These are phyloP conservation scores for Castanospermum australe DNA, from an alignment of 306 rosid genomes.

Conservation along the genomic window DNA sequence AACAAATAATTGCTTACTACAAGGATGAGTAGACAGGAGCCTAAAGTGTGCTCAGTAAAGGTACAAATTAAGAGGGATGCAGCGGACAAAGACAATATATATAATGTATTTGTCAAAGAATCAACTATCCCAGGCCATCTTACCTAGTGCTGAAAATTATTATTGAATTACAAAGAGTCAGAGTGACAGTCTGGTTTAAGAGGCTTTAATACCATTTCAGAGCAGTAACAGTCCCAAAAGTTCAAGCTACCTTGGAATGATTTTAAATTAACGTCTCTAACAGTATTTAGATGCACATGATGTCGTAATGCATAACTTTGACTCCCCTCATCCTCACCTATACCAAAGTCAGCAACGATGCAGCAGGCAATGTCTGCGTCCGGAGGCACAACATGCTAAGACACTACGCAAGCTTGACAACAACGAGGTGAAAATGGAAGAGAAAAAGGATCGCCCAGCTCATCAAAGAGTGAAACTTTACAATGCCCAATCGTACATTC, in stretches of 20 bases:
- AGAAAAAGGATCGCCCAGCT: neutral
- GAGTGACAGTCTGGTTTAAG: neutral
- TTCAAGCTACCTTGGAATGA: neutral
- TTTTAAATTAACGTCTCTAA: neutral
- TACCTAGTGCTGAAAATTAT: neutral
- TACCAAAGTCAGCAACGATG: neutral
- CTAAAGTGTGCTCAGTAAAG: neutral
- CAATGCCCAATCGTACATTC: neutral
- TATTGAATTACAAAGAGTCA: neutral
- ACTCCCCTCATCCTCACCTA: neutral
- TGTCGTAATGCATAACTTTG: neutral
- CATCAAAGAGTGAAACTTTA: neutral
- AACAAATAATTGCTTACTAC: neutral
- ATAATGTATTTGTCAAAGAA: neutral
- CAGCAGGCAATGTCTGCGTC: neutral
- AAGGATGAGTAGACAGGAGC: neutral
- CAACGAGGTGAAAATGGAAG: neutral
- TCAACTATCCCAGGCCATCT: neutral
- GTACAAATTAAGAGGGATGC: neutral
- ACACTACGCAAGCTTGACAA: neutral
- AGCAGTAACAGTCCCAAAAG: neutral
- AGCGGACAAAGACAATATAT: neutral
- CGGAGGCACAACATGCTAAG: neutral
- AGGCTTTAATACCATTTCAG: neutral
- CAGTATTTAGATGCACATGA: neutral